Conservation (phyloP, 129 eudicot genomes). For the Chrysanthemum makinoi region DNA sequence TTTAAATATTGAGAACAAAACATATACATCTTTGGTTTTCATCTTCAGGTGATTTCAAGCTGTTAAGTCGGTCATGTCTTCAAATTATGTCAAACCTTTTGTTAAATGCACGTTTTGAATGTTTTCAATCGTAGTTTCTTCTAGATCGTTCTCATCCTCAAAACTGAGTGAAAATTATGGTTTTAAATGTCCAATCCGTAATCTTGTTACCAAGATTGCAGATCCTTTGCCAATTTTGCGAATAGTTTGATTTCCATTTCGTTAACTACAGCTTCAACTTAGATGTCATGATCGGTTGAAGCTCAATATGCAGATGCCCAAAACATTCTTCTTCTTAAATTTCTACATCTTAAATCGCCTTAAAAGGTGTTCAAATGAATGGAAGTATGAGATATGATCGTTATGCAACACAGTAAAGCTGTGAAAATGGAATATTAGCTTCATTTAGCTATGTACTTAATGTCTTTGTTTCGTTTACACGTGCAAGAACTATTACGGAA, state of each 20-base stretch:
- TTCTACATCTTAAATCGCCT: neutral
- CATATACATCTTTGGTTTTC: neutral
- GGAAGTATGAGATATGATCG: neutral
- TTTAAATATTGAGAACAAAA: neutral
- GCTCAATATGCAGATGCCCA: neutral
- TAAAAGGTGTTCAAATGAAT: slow-evolving; percentile 1
- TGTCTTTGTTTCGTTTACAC: neutral
- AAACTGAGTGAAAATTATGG: neutral
- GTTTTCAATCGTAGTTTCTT: neutral
- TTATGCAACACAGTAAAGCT: neutral
- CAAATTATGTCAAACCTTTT: neutral
- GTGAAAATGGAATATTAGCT: neutral
- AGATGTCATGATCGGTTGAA: neutral
- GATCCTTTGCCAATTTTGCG: neutral
- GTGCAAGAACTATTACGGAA: neutral
- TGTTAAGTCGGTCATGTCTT: neutral
- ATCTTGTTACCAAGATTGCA: neutral
- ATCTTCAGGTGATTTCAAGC: neutral
- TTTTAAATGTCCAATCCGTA: neutral
- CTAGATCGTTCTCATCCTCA: neutral
- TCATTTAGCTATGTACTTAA: neutral
- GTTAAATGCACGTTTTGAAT: neutral
- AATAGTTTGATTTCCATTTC: neutral
- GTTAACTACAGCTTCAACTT: neutral
- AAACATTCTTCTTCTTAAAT: neutral